Base-by-base conservation (phyloP, 257 asterid genomes). In the Solanum piurae region DNA sequence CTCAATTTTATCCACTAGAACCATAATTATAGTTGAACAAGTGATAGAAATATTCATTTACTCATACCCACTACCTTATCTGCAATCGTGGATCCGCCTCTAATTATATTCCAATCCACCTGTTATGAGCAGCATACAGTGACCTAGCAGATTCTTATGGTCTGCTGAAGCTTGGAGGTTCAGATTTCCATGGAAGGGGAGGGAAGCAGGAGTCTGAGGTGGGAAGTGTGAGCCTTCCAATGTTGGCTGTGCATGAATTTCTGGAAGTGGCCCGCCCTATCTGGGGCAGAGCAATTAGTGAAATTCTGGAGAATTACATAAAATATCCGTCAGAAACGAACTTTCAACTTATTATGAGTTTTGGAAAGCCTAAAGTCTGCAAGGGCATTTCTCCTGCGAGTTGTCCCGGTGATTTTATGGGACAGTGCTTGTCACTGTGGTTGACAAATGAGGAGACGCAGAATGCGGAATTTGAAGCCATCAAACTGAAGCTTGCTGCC, bases 81-180 rank as follows among this genome's bases (percentile, higher is more conserved):
- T 77, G 38, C 21, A 27, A 46, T 29, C 40, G 20, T 11, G 5
- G 71, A 31, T 82, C 69, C 12, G 12, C 44, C 44, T 82, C 66
- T 82, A 49, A 82, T 44, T 49, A 20, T 49, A 82, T 82, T 82
- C 27, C 11, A 9, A 10, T 82, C 38, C 16, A 20, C 69, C 71
- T 31, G 31, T 49, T 82, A n/a, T 72, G 83, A 83, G 87, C 93
- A 97, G 99, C 92, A 23, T 97, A 93, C 92, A 92, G 98, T 49
- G 98, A 95, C 87, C 89, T 94, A 62, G 99, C 99, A 5, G 99
- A 97, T 80, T 87, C 92, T 6, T 92, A 93, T 85, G 92, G 91
- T 87, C 98, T 97, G 44, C 85, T 96, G 91, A 97, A 95, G 91
- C 94, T 97, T 36, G 99, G 99, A 86, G 99, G 99, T 75, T 97